Base-by-base conservation (phyloP, 495 filamentous ascomycete genomes). In the Amorphotheca resinae region DNA sequence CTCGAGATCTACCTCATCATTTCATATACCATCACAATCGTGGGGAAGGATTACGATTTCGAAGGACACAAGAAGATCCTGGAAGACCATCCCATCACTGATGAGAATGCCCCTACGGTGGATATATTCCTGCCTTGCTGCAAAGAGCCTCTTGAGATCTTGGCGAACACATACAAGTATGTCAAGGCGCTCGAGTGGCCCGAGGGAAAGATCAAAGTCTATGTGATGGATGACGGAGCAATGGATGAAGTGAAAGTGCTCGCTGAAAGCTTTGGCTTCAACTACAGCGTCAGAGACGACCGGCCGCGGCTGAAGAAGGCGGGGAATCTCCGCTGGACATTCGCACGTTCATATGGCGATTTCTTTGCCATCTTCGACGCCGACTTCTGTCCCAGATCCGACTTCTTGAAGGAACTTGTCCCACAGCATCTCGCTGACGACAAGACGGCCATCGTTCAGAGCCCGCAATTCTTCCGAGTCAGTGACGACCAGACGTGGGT, bases 341-440 rank as follows among this genome's bases (percentile, higher is more conserved):
- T 56, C 33, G 40, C 46, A 6, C 48, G 50, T 14, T 56, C 55
- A 9, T 14, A 35, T 5, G 55, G 42, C 7, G 54, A 56, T 8
- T 56, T 58, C 56, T 58, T 58, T 42, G 44, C 42, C 23, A 56
- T 58, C 32, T 58, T 51, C 46, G 55, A 58, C 32, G 55, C 54
- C 26, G 55, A 58, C 38, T 58, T 58, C 44, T 58, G 55, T 36
- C 55, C 55, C 15, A 53, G 55, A 22, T 25, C 54, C 5, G 55
- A 58, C 22, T 58, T 58, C 33, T 46, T 58, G 6, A 20, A 44
- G 2, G 55, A 58, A 44, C 37, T 56, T 17, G 45, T 58, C 15
- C 53, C 54, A 9, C 30, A 52, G 14, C 38, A 53, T 46, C 21
- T 49, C 8, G 42, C 30, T n/a, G 48, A 58, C 33, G 23, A 30